A percentile compares a stretch with the other conserved stretches of the same genome.
Evolutionary conservation across 2,329 filamentous ascomycete genomes (phyloP).

Genomic region (Diaporthe batatas): DNA sequence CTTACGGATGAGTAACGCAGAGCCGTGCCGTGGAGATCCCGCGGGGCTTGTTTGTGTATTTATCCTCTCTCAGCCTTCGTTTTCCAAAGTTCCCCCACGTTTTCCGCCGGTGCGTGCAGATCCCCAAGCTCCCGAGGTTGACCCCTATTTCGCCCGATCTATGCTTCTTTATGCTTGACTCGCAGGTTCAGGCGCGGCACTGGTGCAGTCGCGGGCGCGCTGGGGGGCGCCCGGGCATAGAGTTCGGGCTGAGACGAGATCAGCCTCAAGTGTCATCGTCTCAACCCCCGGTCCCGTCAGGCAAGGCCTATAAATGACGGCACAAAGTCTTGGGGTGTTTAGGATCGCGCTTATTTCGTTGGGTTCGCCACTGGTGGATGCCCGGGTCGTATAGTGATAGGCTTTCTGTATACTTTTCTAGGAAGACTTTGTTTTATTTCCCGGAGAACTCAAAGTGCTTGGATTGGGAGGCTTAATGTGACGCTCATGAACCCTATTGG

Average conservation of each 20-base stretch:
- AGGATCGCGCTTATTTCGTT: neutral
- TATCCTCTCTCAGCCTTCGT: no score
- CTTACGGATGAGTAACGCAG: neutral
- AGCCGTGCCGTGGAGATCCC: no score
- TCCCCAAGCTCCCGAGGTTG: no score
- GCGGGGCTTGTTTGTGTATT: neutral
- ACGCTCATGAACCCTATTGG: neutral
- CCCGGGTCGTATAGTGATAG: neutral
- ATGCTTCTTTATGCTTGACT: neutral
- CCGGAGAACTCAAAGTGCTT: neutral
- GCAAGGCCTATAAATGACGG: neutral
- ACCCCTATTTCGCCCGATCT: neutral
- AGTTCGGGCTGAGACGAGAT: slow-evolving; percentile 17
- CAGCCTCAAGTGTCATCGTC: slow-evolving; percentile 4
- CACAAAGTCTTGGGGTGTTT: neutral
- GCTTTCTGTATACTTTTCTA: no score
- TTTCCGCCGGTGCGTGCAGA: no score
- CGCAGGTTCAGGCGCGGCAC: neutral
- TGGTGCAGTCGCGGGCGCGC: neutral
- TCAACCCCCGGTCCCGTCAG: slow-evolving; percentile 1
- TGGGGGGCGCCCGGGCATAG: neutral
- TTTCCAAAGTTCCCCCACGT: neutral
- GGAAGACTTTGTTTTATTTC: neutral
- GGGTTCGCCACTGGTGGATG: neutral
- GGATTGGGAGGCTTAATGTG: neutral